These are phyloP conservation scores for Trichocladium antarcticum DNA, from an alignment of 495 filamentous ascomycete species.

Conservation along the genomic window DNA sequence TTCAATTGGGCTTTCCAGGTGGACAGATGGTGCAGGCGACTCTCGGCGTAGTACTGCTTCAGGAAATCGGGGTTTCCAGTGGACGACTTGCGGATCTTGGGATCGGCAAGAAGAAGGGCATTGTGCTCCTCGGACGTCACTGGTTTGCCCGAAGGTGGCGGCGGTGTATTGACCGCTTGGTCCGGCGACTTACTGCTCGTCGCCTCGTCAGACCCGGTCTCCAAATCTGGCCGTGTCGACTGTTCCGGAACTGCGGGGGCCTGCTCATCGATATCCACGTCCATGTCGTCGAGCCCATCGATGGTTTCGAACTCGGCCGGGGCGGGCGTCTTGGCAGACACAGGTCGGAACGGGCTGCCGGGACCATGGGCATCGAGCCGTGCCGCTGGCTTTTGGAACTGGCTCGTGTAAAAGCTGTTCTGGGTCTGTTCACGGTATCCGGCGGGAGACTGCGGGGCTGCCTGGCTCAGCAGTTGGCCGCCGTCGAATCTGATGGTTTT, in stretches of 20 bases:
- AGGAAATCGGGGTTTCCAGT: slow-evolving; percentile 85
- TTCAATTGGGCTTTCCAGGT: slow-evolving; percentile 93
- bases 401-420: slow-evolving; percentile 66
- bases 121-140: slow-evolving; percentile 91
- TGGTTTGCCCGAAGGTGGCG: slow-evolving; percentile 14
- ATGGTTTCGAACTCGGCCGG: neutral
- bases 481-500: slow-evolving; percentile 59
- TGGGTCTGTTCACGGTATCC: slow-evolving; percentile 67
- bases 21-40: slow-evolving; percentile 85
- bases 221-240: neutral
- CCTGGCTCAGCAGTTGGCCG: slow-evolving; percentile 56
- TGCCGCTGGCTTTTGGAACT: slow-evolving; percentile 39
- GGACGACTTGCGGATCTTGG: slow-evolving; percentile 70
- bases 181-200: neutral
- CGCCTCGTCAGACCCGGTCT: neutral
- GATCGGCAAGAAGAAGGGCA: slow-evolving; percentile 64
- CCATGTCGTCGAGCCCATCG: slow-evolving; percentile 15
- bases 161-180: neutral
- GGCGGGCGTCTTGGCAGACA: slow-evolving; percentile 9
- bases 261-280: slow-evolving; percentile 8
- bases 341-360: slow-evolving; percentile 18
- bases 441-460: slow-evolving; percentile 31
- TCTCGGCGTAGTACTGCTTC: slow-evolving; percentile 87
- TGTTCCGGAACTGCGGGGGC: neutral
- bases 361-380: neutral